Conservation (phyloP, 1,284 basidiomycete genomes). For the Termitomyces sp. region DNA sequence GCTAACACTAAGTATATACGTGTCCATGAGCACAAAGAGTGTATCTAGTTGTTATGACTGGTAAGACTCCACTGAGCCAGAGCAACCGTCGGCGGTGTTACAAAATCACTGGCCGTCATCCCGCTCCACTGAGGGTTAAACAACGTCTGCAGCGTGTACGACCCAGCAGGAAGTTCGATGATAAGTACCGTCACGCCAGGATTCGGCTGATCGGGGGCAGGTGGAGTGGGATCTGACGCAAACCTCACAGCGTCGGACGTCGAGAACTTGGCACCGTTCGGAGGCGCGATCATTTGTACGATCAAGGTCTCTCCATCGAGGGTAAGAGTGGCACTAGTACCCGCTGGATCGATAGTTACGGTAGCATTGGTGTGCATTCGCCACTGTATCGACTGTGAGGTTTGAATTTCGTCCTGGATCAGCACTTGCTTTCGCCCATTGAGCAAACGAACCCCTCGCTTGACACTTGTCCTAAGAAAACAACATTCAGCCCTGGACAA, state of each 20-base stretch:
- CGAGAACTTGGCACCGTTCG: slow-evolving; percentile 53
- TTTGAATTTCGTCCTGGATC: slow-evolving; percentile 79
- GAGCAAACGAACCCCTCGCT: slow-evolving; percentile 84
- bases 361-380: slow-evolving; percentile 88
- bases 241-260: slow-evolving; percentile 48
- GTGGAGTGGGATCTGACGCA: slow-evolving; percentile 57
- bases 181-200: slow-evolving; percentile 75
- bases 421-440: slow-evolving; percentile 91
- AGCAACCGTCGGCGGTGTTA: slow-evolving; percentile 61
- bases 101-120: slow-evolving; percentile 53
- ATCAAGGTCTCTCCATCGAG: slow-evolving; percentile 60
- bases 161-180: slow-evolving; percentile 69
- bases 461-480: slow-evolving; percentile 47
- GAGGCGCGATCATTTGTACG: slow-evolving; percentile 55
- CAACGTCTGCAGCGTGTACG: slow-evolving; percentile 71
- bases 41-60: slow-evolving; percentile 54
- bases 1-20: background rate
- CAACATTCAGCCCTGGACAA: slow-evolving; percentile 4
- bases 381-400: slow-evolving; percentile 69
- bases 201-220: slow-evolving; percentile 71
- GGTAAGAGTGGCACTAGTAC: slow-evolving; percentile 58
- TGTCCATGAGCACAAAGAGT: background rate
- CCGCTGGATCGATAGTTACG: slow-evolving; percentile 27
- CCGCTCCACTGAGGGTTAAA: slow-evolving; percentile 91
- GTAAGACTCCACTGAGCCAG: slow-evolving; percentile 67